Conservation (phyloP, 2,329 filamentous ascomycete genomes). For the Beauveria medogensis region DNA sequence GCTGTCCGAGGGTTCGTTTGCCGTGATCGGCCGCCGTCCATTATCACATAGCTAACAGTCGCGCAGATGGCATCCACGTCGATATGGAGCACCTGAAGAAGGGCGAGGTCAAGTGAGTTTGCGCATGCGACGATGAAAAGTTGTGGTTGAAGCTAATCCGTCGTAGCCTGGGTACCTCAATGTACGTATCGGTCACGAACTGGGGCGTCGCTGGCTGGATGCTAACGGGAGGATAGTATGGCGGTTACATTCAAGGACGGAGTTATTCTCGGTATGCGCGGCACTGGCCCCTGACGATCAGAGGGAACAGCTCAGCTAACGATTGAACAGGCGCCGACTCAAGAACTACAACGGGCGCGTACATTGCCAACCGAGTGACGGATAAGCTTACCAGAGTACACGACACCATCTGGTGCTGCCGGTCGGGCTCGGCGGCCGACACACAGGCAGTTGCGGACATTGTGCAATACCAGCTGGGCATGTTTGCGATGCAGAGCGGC, state of each 20-base stretch:
- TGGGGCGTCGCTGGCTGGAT: slow-evolving; percentile 15
- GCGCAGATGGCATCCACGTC: slow-evolving; percentile 91
- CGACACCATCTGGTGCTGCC: slow-evolving; percentile 99
- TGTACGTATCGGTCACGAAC: slow-evolving; percentile 49
- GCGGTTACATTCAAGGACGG: slow-evolving; percentile 98
- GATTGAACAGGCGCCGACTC: slow-evolving; percentile 69
- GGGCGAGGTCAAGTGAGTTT: slow-evolving; percentile 91
- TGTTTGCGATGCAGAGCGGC: slow-evolving; percentile 86
- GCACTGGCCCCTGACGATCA: not conserved
- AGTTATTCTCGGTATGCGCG: slow-evolving; percentile 70
- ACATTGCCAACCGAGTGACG: slow-evolving; percentile 98
- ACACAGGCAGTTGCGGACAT: slow-evolving; percentile 98
- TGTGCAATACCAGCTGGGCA: slow-evolving; percentile 88
- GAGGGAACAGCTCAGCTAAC: slow-evolving; percentile 12
- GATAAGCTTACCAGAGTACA: slow-evolving; percentile 98
- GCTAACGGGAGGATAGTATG: slow-evolving; percentile 58
- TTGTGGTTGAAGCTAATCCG: slow-evolving; percentile 24
- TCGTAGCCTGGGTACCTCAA: slow-evolving; percentile 84
- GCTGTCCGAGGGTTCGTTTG: slow-evolving; percentile 52
- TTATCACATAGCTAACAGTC: slow-evolving; percentile 16
- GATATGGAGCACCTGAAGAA: slow-evolving; percentile 99
- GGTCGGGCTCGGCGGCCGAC: slow-evolving; percentile 93
- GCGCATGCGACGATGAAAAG: not conserved
- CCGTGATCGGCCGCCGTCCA: slow-evolving; percentile 15
- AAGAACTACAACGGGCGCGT: slow-evolving; percentile 92